Base-by-base conservation (phyloP, 2,329 filamentous ascomycete species). In the Fonsecaea pugnacius region DNA sequence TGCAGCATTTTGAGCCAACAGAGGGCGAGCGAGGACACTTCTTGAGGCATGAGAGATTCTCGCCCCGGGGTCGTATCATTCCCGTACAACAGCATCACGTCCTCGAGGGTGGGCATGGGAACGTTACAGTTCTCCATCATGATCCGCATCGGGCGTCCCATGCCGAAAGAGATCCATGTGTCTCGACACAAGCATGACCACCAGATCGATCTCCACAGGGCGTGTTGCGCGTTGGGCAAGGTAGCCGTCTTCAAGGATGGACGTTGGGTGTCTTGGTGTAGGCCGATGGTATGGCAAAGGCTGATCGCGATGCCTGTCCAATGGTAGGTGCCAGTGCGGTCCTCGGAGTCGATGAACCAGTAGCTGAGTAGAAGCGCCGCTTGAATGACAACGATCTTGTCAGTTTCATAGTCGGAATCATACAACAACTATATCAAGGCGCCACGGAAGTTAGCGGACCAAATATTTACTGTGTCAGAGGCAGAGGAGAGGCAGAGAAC, bases 121-220 rank as follows among this genome's bases (percentile, higher is more conserved):
- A 16, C n/a, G 21, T 8, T 38, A 14, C 53, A 55, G n/a, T 55
- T n/a, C 12, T 35, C 33, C 5, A n/a, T 16, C 14, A 24, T 38
- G 8, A 55, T 8, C 30, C 53, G 16, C 53, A 55, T 18, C 2
- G 53, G 53, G 12, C 53, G 30, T 4, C 53, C 53, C 33, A 55
- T 38, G 8, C 32, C 24, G 33, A 55, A 38, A 5, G 53, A 30
- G 6, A 55, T n/a, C 53, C 53, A 55, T 8, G 21, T n/a, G 18
- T 55, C 53, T 40, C 53, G 16, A 7, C 38, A 21, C 32, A 55
- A 35, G 21, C 53, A 55, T n/a, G 32, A 38, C 53, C 53, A 38
- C 53, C 53, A 55, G 16, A 55, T 33, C 18, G n/a, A 21, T 38
- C 33, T 33, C 5, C 24, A n/a, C 18, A 54, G 33, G 27, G 12